Conservation (phyloP, 768 basidiomycete genomes). For the Sarcomyxa edulis region DNA sequence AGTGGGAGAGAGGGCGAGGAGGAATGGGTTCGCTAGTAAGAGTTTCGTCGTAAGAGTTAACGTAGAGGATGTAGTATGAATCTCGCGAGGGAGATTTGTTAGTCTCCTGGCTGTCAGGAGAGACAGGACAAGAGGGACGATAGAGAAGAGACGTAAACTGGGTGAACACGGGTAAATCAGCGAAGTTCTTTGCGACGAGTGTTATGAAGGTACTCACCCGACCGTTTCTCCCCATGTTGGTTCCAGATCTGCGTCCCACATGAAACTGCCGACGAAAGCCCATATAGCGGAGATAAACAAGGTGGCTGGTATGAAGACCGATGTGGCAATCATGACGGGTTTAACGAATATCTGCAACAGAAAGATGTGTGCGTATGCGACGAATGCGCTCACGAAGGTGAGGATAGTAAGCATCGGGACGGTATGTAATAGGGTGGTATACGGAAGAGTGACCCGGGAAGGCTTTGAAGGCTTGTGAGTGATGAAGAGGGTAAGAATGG, state of each 20-base stretch:
- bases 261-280: slow-evolving; percentile 80
- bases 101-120: slow-evolving; percentile 69
- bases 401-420: slow-evolving; percentile 73
- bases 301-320: slow-evolving; percentile 69
- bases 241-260: slow-evolving; percentile 43
- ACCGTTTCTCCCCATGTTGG: slow-evolving; percentile 81
- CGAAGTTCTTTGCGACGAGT: slow-evolving; percentile 11
- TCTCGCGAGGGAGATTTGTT: slow-evolving; percentile 61
- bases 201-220: slow-evolving; percentile 51
- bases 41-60: slow-evolving; percentile 62
- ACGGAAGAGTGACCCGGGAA: slow-evolving; percentile 41
- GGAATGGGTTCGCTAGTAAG: slow-evolving; percentile 66
- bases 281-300: slow-evolving; percentile 72
- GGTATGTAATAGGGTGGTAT: slow-evolving; percentile 70
- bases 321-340: slow-evolving; percentile 76
- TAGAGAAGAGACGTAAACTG: slow-evolving; percentile 72
- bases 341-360: slow-evolving; percentile 77
- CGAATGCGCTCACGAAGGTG: slow-evolving; percentile 62
- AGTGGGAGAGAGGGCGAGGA: slow-evolving; percentile 69
- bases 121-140: slow-evolving; percentile 68
- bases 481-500: slow-evolving; percentile 61
- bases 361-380: slow-evolving; percentile 71
- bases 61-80: slow-evolving; percentile 59
- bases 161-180: not conserved
- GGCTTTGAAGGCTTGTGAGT: slow-evolving; percentile 36